phyloP scores from a whole-genome alignment of 345 rosid genomes.

The Dovyalis caffra region DNA sequence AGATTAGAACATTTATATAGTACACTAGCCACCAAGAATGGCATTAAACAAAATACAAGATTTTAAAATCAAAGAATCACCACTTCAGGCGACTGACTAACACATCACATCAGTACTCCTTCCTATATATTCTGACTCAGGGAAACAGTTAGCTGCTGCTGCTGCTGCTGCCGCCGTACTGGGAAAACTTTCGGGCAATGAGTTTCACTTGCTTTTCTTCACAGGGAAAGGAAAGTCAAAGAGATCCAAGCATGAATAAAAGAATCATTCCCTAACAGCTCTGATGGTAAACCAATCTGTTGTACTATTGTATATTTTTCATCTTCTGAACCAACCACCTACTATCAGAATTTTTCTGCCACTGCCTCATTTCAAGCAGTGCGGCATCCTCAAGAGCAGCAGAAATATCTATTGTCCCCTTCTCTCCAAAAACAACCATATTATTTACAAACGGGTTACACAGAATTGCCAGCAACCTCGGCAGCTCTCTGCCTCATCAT shows the following conservation, averaged over 20 bases:
- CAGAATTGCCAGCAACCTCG: constrained; percentile 85
- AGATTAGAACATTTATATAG: constrained; percentile 43
- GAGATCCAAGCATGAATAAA: constrained; percentile 19
- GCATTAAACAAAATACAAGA: constrained; percentile 32
- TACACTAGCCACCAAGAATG: constrained; percentile 33
- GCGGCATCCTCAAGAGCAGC: constrained; percentile 17
- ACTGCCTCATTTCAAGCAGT: constrained; percentile 29
- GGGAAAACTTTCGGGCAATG: constrained; percentile 17
- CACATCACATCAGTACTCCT: constrained; percentile 31
- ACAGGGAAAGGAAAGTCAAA: constrained; percentile 15
- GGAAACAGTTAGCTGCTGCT: constrained; percentile 28
- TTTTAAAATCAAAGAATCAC: constrained; percentile 48
- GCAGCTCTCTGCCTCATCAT: constrained; percentile 99
- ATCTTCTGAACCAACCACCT: constrained; percentile 20
- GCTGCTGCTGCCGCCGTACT: constrained; percentile 25
- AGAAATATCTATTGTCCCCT: constrained; percentile 30
- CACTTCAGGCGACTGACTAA: constrained; percentile 33
- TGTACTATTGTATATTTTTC: constrained; percentile 9
- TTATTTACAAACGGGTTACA: constrained; percentile 46
- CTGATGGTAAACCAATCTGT: constrained; percentile 26
- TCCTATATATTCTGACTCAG: constrained; percentile 12
- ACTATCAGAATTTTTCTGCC: constrained; percentile 13
- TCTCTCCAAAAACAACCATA: constrained; percentile 24
- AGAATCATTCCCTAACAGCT: constrained; percentile 30
- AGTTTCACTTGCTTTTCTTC: not conserved